phyloP scores from a whole-genome alignment of 108 stramenopile species.

The Nitzschia palea region DNA sequence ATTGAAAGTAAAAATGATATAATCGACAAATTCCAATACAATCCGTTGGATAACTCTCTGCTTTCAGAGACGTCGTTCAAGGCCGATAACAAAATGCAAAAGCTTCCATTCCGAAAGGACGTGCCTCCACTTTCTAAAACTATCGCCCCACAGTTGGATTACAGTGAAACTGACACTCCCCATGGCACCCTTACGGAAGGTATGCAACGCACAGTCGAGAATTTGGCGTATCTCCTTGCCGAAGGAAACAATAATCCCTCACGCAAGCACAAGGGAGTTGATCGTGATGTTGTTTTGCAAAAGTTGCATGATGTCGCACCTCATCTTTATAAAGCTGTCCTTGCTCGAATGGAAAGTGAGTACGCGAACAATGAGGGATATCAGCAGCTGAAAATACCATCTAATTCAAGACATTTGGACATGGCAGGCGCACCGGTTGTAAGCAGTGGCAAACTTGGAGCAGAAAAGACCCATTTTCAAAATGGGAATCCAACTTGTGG shows the following conservation, averaged over 20 bases:
- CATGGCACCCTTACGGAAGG: no score
- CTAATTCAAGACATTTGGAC: no score
- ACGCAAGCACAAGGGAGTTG: background rate
- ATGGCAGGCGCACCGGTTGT: no score
- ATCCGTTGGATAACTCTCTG: background rate
- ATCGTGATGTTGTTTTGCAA: background rate
- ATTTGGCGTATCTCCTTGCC: background rate
- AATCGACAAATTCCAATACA: background rate
- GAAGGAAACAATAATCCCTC: background rate
- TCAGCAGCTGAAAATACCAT: no score
- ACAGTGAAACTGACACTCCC: no score
- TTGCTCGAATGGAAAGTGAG: background rate
- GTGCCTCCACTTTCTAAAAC: no score
- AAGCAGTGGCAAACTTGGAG: no score
- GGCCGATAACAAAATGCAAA: background rate
- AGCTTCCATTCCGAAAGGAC: slow-evolving; percentile 1
- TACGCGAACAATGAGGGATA: no score
- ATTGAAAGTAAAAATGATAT: background rate
- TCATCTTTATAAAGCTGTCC: background rate
- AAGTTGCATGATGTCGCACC: background rate
- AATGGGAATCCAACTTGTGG: no score
- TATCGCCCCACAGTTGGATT: no score
- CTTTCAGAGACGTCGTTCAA: slow-evolving; percentile 3
- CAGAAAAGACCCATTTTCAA: no score
- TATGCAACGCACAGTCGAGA: background rate